These are phyloP conservation scores for Pulveroboletus sp. DNA, from an alignment of 768 basidiomycete species.

Conservation along the genomic window DNA sequence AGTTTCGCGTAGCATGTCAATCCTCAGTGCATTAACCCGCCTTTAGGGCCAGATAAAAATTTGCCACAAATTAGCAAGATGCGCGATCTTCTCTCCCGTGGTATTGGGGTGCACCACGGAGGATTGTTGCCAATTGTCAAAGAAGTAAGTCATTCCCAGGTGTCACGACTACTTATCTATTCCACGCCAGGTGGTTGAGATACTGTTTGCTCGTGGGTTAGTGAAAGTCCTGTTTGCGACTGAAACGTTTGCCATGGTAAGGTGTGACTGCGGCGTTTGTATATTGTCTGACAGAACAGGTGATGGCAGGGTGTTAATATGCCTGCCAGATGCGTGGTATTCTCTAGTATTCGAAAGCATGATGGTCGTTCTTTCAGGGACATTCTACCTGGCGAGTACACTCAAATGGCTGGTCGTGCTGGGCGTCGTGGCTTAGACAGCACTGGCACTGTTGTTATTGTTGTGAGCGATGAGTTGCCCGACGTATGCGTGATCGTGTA, in stretches of 20 bases:
- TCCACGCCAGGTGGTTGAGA: slow-evolving; percentile 76
- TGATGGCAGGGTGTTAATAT: slow-evolving; percentile 88
- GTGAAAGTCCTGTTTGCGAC: slow-evolving; percentile 98
- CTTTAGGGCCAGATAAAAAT: slow-evolving; percentile 79
- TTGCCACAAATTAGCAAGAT: slow-evolving; percentile 91
- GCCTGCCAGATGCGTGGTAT: slow-evolving; percentile 97
- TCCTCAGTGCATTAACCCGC: slow-evolving; percentile 2
- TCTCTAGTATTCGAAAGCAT: slow-evolving; percentile 91
- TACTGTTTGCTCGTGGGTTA: slow-evolving; percentile 90
- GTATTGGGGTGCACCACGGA: slow-evolving; percentile 97
- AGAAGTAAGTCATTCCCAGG: slow-evolving; percentile 52
- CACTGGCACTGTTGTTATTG: slow-evolving; percentile 93
- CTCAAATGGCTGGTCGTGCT: slow-evolving; percentile 98
- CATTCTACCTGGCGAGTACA: slow-evolving; percentile 88
- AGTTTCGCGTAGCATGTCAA: slow-evolving; percentile 1
- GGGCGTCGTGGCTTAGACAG: slow-evolving; percentile 92
- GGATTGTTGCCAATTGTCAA: slow-evolving; percentile 95
- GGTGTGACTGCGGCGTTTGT: slow-evolving; percentile 8
- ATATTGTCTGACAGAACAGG: slow-evolving; percentile 8
- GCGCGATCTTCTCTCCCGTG: slow-evolving; percentile 82
- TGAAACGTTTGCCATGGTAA: slow-evolving; percentile 98
- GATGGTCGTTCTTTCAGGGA: slow-evolving; percentile 92
- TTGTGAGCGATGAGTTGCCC: slow-evolving; percentile 77
- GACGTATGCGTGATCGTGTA: slow-evolving; percentile 51
- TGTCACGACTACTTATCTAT: slow-evolving; percentile 2